Conservation (phyloP, 1,139 yeast genomes). For the Hyphopichia fennica region DNA sequence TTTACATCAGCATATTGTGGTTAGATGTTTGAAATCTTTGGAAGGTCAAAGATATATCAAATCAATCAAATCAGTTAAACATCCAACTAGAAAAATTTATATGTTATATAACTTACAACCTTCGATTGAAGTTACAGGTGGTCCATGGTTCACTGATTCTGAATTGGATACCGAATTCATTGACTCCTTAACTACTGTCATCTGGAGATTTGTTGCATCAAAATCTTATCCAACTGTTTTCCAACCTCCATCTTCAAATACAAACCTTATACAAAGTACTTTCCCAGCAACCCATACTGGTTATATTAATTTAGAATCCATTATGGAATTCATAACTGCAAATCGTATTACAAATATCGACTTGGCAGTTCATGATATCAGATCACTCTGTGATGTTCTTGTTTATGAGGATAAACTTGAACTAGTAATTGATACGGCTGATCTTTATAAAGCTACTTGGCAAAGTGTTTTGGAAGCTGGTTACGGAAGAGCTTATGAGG, state of each 20-base stretch:
- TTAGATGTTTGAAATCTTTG: constrained; percentile 77
- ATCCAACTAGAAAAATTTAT: constrained; percentile 94
- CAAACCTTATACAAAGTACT: constrained; percentile 33
- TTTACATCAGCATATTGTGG: constrained; percentile 88
- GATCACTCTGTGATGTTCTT: constrained; percentile 83
- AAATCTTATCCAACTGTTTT: constrained; percentile 77
- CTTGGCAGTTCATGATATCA: constrained; percentile 68
- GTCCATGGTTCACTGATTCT: constrained; percentile 98
- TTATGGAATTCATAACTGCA: constrained; percentile 71
- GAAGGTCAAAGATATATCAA: constrained; percentile 87
- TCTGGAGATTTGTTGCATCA: constrained; percentile 83
- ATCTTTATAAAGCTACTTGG: constrained; percentile 59
- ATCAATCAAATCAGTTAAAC: constrained; percentile 86
- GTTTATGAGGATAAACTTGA: constrained; percentile 87
- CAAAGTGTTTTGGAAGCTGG: constrained; percentile 65
- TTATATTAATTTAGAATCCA: constrained; percentile 69
- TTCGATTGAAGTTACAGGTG: constrained; percentile 94
- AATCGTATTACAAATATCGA: constrained; percentile 84
- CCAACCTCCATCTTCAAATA: constrained; percentile 27
- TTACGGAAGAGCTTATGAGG: constrained; percentile 45
- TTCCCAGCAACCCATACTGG: constrained; percentile 59
- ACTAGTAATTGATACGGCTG: constrained; percentile 45
- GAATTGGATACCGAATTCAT: constrained; percentile 94
- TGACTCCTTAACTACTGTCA: constrained; percentile 75
- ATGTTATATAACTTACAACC: constrained; percentile 95